Base-by-base conservation (phyloP, 2,329 filamentous ascomycete genomes). In the Lithohypha guttulata region DNA sequence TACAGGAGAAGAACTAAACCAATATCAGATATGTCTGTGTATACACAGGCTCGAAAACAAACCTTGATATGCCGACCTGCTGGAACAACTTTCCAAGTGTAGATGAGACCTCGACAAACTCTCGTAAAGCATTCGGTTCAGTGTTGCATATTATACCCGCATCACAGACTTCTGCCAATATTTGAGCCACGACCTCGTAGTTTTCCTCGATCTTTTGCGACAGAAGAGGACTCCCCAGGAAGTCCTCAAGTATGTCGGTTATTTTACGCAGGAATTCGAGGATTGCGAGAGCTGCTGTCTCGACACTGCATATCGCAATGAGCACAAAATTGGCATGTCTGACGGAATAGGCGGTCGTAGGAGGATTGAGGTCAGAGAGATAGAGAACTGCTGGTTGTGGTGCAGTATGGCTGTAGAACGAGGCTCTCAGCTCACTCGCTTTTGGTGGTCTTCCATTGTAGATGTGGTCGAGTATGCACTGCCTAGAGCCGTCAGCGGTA, bases 91-190 rank as follows among this genome's bases (percentile, higher is more conserved):
- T 94, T 50, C 84, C 86, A 61, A 96, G 75, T 65, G 86, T 81
- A 21, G 84, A 85, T 46, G 93, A 86, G 11, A 93, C 84, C 58
- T 95, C 87, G 10, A 98, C 85, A 10, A 89, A 70, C 57, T 98
- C 91, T 53, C 85, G 75, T 54, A 98, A 64, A 14, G 87, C 84
- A 66, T 98, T 96, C 7, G 84, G 82, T 59, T 98, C 91, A 1
- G 89, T 95, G 41, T 85, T 93, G 54, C 75, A 82, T 23, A 95
- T 73, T n/a, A 79, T 73, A 11, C 91, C 91, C 27, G 79, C 84
- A 68, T 98, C 91, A 58, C 91, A 95, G 82, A 98, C 93, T 63
- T 98, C 91, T 45, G 79, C 84, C 43, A 96, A 70, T 18, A 98
- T 66, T 63, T 98, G 91, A 13, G 87, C 87, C 22, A 93, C 82